Evolutionary conservation across 257 asterid species (phyloP).

Genomic region (Knoxia roxburghii): DNA sequence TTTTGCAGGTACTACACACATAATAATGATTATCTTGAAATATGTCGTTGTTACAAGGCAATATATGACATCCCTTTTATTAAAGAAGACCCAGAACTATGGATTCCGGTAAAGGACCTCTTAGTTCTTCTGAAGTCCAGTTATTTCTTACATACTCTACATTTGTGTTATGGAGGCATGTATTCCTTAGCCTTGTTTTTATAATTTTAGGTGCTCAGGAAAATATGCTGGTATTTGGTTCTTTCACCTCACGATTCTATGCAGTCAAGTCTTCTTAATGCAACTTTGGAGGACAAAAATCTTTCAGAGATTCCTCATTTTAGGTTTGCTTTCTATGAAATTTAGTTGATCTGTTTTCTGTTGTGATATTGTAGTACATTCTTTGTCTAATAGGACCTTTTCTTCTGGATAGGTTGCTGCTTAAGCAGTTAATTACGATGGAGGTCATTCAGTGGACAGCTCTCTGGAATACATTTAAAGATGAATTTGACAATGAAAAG

Average conservation of each 20-base stretch:
- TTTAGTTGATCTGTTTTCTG: background rate
- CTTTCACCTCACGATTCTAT: slow-evolving; percentile 88
- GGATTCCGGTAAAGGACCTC: slow-evolving; percentile 63
- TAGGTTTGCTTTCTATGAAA: slow-evolving; percentile 33
- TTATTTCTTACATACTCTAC: background rate
- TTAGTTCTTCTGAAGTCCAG: background rate
- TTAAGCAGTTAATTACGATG: slow-evolving; percentile 88
- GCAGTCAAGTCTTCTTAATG: slow-evolving; percentile 96
- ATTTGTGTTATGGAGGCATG: background rate
- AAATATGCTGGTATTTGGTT: slow-evolving; percentile 94
- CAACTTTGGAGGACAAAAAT: slow-evolving; percentile 91
- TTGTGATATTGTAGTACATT: background rate
- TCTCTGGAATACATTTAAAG: slow-evolving; percentile 80
- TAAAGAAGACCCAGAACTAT: slow-evolving; percentile 76
- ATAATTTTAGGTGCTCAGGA: slow-evolving; percentile 65
- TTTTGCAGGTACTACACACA: slow-evolving; percentile 67
- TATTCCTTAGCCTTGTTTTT: background rate
- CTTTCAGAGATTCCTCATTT: slow-evolving; percentile 90
- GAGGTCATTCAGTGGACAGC: slow-evolving; percentile 90
- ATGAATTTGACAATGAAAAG: slow-evolving; percentile 84
- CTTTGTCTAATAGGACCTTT: background rate
- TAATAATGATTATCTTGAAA: slow-evolving; percentile 89
- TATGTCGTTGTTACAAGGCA: slow-evolving; percentile 92
- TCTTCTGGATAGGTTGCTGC: slow-evolving; percentile 43
- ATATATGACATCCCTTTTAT: slow-evolving; percentile 87